These are phyloP conservation scores for Rhizopogon rudus DNA, from an alignment of 768 basidiomycete genomes.

Conservation along the genomic window DNA sequence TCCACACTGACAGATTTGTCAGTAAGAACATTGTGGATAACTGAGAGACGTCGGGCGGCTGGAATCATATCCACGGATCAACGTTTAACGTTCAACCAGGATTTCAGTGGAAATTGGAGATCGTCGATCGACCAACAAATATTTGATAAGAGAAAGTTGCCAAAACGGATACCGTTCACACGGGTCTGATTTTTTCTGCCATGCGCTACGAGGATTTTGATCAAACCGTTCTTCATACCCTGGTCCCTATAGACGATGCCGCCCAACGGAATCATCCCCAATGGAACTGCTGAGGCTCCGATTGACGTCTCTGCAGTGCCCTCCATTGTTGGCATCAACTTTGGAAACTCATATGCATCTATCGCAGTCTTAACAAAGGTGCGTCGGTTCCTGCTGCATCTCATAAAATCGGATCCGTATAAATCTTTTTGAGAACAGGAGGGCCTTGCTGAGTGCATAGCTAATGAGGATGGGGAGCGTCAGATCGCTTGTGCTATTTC, in stretches of 20 bases:
- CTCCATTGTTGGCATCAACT: constrained; percentile 88
- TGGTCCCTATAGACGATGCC: constrained; percentile 27
- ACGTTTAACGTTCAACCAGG: too few relatives aligned
- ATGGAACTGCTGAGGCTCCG: constrained; percentile 46
- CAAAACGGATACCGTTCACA: neutral
- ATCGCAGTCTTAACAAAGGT: constrained; percentile 96
- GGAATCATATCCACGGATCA: constrained; percentile 4
- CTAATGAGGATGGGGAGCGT: constrained; percentile 97
- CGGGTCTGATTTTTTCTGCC: constrained; percentile 1
- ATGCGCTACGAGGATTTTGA: neutral
- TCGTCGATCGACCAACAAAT: neutral
- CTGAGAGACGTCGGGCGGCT: constrained; percentile 3
- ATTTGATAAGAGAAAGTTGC: neutral
- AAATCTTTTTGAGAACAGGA: constrained; percentile 47
- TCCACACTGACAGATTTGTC: neutral
- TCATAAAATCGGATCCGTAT: neutral
- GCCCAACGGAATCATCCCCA: constrained; percentile 37
- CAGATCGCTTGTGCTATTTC: constrained; percentile 95
- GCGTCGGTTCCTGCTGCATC: constrained; percentile 13
- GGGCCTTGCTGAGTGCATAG: constrained; percentile 90
- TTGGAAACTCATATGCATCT: constrained; percentile 92
- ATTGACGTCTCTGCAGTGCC: constrained; percentile 31
- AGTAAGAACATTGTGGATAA: constrained; percentile 10
- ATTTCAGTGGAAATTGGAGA: too few relatives aligned
- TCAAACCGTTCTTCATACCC: neutral